Evolutionary conservation across 2,329 filamentous ascomycete genomes (phyloP), one percentile per base, ranked within the genome.

Genomic region (Hypoxylon sp.): DNA sequence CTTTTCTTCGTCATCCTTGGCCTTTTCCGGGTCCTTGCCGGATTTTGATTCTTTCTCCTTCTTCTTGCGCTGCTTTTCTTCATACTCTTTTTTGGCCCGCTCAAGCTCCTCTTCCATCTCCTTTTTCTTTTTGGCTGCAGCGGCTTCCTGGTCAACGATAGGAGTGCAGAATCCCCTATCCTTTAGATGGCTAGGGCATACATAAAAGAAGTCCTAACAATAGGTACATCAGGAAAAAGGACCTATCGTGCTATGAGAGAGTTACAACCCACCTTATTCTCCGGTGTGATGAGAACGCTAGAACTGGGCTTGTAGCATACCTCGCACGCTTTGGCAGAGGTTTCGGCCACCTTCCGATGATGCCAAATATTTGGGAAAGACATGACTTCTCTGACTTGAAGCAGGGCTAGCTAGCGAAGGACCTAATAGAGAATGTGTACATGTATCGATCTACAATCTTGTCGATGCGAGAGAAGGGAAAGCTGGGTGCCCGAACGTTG

Each of bases 291-390:
- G 60, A 99, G 84, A 17, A 98, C 95, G 72, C 91, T 97, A 6
- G 91, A 89, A 65, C 91, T 93, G 7, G 92, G 92, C 81, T 96
- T 97, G 84, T 91, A 97, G 85, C 96, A 98, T 70, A 98, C 89
- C 80, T 93, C 92, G 81, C 96, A 99, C 54, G 93, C 86, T 80
- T 93, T 97, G 11, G 93, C 87, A 1, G 91, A 87, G n/a, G 89
- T 87, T 31, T 97, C 93, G 11, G 94, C 94, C 37, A 98, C 95
- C 73, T 90, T 93, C 54, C 95, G 92, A 71, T 94, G 92, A 70
- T 93, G 89, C 82, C 95, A 98, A 31, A 92, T 80, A 77, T 98
- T 98, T 46, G 88, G 88, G 65, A 95, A 88, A 1, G 86, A 82
- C 83, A 86, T 87, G 27, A 50, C 51, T 7, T 3, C 29, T 27